Evolutionary conservation across 2,329 filamentous ascomycete species (phyloP).

Genomic region (Passalora sequoiae): DNA sequence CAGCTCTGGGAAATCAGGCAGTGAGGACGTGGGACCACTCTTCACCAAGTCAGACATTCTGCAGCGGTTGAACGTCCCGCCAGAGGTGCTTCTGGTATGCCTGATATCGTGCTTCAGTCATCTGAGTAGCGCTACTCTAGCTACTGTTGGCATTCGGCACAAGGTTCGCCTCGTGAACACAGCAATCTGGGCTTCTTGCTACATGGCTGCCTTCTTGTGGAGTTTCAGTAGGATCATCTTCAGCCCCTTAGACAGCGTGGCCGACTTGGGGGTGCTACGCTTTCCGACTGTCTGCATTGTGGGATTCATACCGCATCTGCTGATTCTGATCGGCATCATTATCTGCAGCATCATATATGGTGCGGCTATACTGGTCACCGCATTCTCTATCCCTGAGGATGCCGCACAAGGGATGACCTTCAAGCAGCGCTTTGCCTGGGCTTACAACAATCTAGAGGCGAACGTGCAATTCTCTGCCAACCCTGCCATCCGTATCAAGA

Average conservation of each 20-base stretch:
- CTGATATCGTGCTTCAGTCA: conserved; percentile 88
- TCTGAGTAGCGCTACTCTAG: conserved; percentile 75
- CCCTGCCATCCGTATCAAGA: conserved; percentile 65
- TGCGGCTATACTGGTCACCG: conserved; percentile 70
- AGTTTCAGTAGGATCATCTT: conserved; percentile 53
- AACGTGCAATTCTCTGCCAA: conserved; percentile 71
- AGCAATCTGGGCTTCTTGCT: conserved; percentile 81
- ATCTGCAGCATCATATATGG: conserved; percentile 72
- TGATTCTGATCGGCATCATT: conserved; percentile 73
- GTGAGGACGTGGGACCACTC: conserved; percentile 15
- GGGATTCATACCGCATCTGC: conserved; percentile 88
- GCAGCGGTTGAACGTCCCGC: conserved; percentile 76
- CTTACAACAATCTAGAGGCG: conserved; percentile 86
- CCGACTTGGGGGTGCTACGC: conserved; percentile 66
- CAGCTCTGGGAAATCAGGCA: too few relatives aligned
- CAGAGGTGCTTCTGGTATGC: conserved; percentile 80
- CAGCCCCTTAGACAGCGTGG: conserved; percentile 50
- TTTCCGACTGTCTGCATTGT: conserved; percentile 95
- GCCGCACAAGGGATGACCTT: conserved; percentile 43
- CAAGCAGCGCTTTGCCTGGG: conserved; percentile 59
- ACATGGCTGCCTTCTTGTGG: conserved; percentile 79
- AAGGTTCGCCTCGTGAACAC: conserved; percentile 80
- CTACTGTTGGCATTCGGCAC: conserved; percentile 72
- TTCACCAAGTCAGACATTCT: conserved; percentile 51
- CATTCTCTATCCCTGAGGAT: conserved; percentile 57